Base-by-base conservation (phyloP, 2,329 filamentous ascomycete genomes). In the Arachnomyces sp. region DNA sequence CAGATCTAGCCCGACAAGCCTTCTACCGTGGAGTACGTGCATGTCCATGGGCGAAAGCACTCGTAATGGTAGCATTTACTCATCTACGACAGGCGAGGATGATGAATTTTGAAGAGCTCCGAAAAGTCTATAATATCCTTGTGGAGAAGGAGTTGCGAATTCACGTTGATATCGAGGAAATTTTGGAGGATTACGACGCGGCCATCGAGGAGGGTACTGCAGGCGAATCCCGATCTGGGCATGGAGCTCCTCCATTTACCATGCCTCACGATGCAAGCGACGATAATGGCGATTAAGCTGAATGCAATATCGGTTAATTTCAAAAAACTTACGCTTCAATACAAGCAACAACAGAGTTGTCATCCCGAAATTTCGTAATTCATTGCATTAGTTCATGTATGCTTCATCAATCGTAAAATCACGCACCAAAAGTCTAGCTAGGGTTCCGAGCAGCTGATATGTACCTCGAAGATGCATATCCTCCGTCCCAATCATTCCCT, bases 21-120 rank as follows among this genome's bases (percentile, higher is more conserved):
- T 76, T 76, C 49, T 73, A 76, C 43, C 63, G 72, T 28, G 77
- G 74, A 0, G 50, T 83, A 46, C 64, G 69, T 32, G 61, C 66
- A 12, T 68, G 79, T 51, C 81, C 81, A 0, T 83, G 79, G 78
- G 72, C 68, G 1, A 82, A 83, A 55, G 67, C 71, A 29, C 68
- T 78, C 35, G 60, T 77, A 32, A 66, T 82, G 59, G 43, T 73
- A 17, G 79, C 73, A 0, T 77, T 82, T 42, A 39, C 5, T 17
- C 16, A 9, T 9, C 46, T 13, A 15, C 14, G 6, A 14, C 14
- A 4, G 13, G 28, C 30, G 13, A 39, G 52, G 7, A 49, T 55
- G 38, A 57, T 78, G 52, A 51, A 43, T 1, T 61, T 63, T 13
- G 63, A 63, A 18, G 75, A 81, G 40, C 49, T 77, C 44, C 67